Conservation (phyloP, 1,284 basidiomycete species). For the Phellopilus nigrolimitatus region DNA sequence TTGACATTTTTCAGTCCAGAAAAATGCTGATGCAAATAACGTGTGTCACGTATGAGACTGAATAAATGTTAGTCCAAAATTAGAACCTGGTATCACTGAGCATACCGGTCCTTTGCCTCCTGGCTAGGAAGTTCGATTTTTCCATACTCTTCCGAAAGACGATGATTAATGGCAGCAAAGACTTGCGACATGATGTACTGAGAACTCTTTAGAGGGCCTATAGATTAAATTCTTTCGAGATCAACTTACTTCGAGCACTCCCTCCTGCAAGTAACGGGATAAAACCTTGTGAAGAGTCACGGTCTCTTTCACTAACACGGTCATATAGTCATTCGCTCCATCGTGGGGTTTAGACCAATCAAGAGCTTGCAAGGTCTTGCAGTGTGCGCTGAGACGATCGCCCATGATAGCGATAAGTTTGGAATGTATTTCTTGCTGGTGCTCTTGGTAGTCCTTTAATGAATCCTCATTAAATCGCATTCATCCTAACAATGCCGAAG, state of each 20-base stretch:
- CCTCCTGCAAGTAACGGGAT: constrained; percentile 78
- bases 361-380: constrained; percentile 71
- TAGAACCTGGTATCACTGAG: constrained; percentile 19
- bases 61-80: constrained; percentile 8
- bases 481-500: constrained; percentile 1
- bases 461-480: neutral
- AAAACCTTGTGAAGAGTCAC: constrained; percentile 95
- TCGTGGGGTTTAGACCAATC: constrained; percentile 67
- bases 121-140: constrained; percentile 76
- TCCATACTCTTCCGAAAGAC: constrained; percentile 79
- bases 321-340: constrained; percentile 79
- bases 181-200: constrained; percentile 59
- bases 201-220: neutral
- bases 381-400: constrained; percentile 86
- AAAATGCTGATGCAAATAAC: constrained; percentile 68
- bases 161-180: constrained; percentile 68
- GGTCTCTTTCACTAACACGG: constrained; percentile 91
- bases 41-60: constrained; percentile 77
- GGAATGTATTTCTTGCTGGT: constrained; percentile 97
- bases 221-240: neutral
- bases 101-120: constrained; percentile 79
- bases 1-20: constrained; percentile 65
- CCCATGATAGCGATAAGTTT: constrained; percentile 99
- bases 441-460: constrained; percentile 90
- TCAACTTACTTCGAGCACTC: constrained; percentile 71